These are phyloP conservation scores for Oenanthe sinensis DNA, from an alignment of 129 eudicot species.

Conservation along the genomic window DNA sequence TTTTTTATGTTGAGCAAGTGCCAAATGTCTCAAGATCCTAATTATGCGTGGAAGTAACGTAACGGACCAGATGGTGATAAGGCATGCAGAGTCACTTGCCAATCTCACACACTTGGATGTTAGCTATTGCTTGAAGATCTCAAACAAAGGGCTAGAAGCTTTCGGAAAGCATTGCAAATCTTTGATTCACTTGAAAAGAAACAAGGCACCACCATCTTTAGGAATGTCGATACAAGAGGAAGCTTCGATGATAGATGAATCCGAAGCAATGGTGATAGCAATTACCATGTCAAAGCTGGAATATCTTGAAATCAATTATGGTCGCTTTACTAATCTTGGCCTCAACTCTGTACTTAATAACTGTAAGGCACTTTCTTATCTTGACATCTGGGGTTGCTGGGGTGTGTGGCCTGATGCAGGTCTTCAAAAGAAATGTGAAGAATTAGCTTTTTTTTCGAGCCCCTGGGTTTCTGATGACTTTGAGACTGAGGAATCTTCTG, in stretches of 20 bases:
- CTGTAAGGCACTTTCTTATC: conserved; percentile 22
- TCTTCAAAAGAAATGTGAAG: conserved; percentile 20
- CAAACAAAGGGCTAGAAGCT: conserved; percentile 28
- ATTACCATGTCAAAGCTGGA: conserved; percentile 22
- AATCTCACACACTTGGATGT: conserved; percentile 27
- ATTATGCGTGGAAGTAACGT: conserved; percentile 27
- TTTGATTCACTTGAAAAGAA: conserved; percentile 27
- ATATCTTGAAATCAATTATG: conserved; percentile 22
- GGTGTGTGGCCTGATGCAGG: conserved; percentile 19
- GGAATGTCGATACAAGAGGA: background rate
- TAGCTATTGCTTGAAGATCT: conserved; percentile 27
- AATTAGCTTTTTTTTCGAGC: conserved; percentile 11
- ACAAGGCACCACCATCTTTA: conserved; percentile 24
- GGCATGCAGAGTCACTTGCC: conserved; percentile 28
- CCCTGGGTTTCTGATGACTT: conserved; percentile 17
- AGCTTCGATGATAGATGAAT: conserved; percentile 13
- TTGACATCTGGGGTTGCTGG: conserved; percentile 31
- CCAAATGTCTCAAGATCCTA: conserved; percentile 26
- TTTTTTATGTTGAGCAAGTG: conserved; percentile 16
- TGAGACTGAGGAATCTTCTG: background rate
- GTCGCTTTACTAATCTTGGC: conserved; percentile 30
- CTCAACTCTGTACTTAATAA: conserved; percentile 21
- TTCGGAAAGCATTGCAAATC: conserved; percentile 35
- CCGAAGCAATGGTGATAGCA: conserved; percentile 30
- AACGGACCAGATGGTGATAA: conserved; percentile 31